Percentiles rank a stretch among this genome's conserved stretches.
These are phyloP conservation scores for Nepenthes mirabilis DNA, from an alignment of 148 eudicot species.

Conservation along the genomic window DNA sequence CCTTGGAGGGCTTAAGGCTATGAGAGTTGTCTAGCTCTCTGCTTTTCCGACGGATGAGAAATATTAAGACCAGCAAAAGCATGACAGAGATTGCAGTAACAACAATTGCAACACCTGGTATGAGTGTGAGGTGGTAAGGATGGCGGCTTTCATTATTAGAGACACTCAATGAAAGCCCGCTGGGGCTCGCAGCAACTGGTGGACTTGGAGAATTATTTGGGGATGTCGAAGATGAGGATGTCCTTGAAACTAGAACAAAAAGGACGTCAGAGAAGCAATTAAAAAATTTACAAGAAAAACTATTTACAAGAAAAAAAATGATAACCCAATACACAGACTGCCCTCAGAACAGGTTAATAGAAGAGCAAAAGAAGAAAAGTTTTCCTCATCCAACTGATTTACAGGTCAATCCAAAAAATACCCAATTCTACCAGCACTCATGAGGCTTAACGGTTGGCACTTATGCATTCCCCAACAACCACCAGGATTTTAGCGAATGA, in stretches of 20 bases:
- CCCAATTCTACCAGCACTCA: no score
- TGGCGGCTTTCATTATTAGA: constrained; percentile 28
- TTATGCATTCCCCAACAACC: no score
- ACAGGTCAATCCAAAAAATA: no score
- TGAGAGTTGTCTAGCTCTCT: constrained; percentile 47
- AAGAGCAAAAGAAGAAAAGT: constrained; percentile 1
- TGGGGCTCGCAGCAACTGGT: constrained; percentile 42
- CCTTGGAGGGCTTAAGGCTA: constrained; percentile 22
- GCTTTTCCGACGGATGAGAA: constrained; percentile 55
- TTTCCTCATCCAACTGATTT: background rate
- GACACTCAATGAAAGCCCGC: constrained; percentile 31
- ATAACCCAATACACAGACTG: no score
- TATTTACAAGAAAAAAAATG: background rate
- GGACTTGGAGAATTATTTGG: constrained; percentile 55
- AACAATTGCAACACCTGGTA: constrained; percentile 51
- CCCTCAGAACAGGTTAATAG: no score
- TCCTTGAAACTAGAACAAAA: constrained; percentile 24
- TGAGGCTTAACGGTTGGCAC: no score
- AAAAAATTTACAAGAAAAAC: background rate
- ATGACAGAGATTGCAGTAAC: constrained; percentile 44
- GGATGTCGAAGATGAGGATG: constrained; percentile 29
- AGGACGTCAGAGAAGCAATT: background rate
- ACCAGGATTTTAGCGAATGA: no score
- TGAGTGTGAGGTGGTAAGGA: constrained; percentile 34
- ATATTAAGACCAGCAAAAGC: constrained; percentile 38